Base-by-base conservation (phyloP, 306 rosid species). In the Prunus salicina region DNA sequence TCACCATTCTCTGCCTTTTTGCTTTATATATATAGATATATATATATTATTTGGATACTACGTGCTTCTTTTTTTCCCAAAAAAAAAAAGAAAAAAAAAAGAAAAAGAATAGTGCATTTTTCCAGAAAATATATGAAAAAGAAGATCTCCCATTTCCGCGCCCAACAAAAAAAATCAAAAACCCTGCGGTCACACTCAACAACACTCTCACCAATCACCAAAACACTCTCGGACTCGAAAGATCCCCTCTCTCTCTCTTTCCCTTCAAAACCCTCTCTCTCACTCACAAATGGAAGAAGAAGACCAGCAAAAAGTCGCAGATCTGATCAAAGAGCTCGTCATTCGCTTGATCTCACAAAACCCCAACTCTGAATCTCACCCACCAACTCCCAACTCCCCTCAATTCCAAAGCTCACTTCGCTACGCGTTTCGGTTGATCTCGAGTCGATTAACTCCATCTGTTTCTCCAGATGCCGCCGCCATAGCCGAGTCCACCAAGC, bases 401-500 rank as follows among this genome's bases (percentile, higher is more conserved):
- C 74, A 90, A 12, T 87, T 90, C 82, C 88, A 74, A 15, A 80
- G 83, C 64, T 85, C 95, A 12, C 91, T 90, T 53, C 97, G 98
- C 76, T 92, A 92, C 81, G 96, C 99, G 19, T 74, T 82, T 68
- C 97, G 97, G 83, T 84, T 92, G 22, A 92, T 96, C 83, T 88
- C 96, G 64, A 90, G 93, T 80, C 85, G 90, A 27, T 75, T 96
- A 70, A 82, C 89, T 3, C 93, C 97, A 72, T 96, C 99, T 50
- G 79, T 92, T 57, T 85, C 98, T 16, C 92, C 98, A 12, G 93
- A 96, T 87, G 73, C 96, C 38, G 89, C 98, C 63, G 93, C 96
- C 84, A 84, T 96, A 71, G 98, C 98, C 15, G 97, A 89, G 71
- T 88, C 97, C 77, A 85, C 90, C 77, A 96, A 96, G 81, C 96